These are phyloP conservation scores for Talaromyces sp. DNA, from an alignment of 2,329 filamentous ascomycete species.

Conservation along the genomic window DNA sequence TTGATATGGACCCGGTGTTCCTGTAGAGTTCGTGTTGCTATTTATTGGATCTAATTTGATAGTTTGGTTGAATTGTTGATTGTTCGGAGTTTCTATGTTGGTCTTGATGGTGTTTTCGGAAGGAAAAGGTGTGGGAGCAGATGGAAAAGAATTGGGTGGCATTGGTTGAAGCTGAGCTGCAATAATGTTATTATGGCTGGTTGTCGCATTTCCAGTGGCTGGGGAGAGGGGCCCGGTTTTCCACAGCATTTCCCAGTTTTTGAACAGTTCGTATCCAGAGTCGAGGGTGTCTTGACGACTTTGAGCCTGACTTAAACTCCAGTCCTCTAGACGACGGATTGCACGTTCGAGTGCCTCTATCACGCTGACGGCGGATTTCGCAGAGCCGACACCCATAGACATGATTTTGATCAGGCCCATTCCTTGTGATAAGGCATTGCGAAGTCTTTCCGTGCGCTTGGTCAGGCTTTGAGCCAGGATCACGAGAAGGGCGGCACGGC, in stretches of 20 bases:
- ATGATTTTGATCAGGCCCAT: constrained; percentile 49
- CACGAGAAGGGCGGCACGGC: constrained; percentile 49
- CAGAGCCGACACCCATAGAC: constrained; percentile 48
- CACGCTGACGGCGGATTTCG: constrained; percentile 48
- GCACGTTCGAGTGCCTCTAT: constrained; percentile 50
- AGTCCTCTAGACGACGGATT: constrained; percentile 40
- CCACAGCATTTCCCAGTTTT: constrained; percentile 49
- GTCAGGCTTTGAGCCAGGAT: constrained; percentile 36
- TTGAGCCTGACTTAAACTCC: constrained; percentile 26
- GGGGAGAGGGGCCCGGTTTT: constrained; percentile 35
- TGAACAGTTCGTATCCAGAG: constrained; percentile 47
- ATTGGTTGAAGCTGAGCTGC: not conserved
- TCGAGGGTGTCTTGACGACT: constrained; percentile 31
- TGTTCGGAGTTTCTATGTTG: not conserved
- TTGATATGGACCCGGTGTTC: not conserved
- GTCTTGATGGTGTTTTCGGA: not conserved
- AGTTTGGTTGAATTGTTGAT: not conserved
- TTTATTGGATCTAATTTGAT: not conserved
- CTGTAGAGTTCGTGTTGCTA: not conserved
- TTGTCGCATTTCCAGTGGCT: constrained; percentile 14
- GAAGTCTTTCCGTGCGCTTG: constrained; percentile 37
- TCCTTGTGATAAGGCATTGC: constrained; percentile 44
- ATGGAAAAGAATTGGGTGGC: not conserved
- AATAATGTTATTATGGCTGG: constrained; percentile 7
- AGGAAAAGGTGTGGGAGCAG: not conserved